Evolutionary conservation across 2,329 filamentous ascomycete species (phyloP).

Genomic region (Ophiostoma triangulosporum): DNA sequence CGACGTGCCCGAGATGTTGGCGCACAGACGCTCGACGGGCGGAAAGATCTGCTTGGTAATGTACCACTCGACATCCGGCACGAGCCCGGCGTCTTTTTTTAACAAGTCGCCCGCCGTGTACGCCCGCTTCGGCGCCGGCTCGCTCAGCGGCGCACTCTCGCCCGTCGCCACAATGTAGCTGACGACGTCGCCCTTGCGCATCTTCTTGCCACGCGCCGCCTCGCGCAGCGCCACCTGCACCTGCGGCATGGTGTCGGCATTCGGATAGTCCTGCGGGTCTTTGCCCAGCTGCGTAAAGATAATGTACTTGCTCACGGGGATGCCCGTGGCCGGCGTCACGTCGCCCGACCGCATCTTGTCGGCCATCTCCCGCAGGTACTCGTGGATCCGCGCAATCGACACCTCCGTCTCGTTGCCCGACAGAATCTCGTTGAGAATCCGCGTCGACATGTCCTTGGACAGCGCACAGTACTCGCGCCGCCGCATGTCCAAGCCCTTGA

Average conservation of each 20-base stretch:
- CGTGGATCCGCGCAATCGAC: constrained; percentile 80
- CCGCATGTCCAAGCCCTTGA: constrained; percentile 97
- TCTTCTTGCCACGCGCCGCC: constrained; percentile 69
- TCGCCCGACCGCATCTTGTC: constrained; percentile 71
- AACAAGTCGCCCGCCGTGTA: constrained; percentile 75
- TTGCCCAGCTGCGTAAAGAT: constrained; percentile 98
- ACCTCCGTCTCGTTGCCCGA: constrained; percentile 86
- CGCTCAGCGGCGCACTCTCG: constrained; percentile 35
- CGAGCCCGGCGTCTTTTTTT: constrained; percentile 60
- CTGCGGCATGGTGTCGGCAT: constrained; percentile 88
- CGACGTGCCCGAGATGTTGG: constrained; percentile 87
- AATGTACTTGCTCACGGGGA: constrained; percentile 76
- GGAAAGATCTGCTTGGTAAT: constrained; percentile 97
- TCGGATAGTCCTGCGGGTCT: constrained; percentile 82
- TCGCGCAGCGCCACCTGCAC: constrained; percentile 90
- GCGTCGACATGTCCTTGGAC: constrained; percentile 86
- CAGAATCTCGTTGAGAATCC: constrained; percentile 84
- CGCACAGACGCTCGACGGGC: constrained; percentile 92
- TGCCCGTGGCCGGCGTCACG: constrained; percentile 25
- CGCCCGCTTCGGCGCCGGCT: constrained; percentile 74
- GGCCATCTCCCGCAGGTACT: constrained; percentile 76
- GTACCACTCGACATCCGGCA: constrained; percentile 94
- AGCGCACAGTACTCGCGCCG: constrained; percentile 91
- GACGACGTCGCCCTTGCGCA: constrained; percentile 92
- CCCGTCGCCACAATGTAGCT: constrained; percentile 75